phyloP scores from a whole-genome alignment of 495 filamentous ascomycete species.

The Bombardia bombarda region DNA sequence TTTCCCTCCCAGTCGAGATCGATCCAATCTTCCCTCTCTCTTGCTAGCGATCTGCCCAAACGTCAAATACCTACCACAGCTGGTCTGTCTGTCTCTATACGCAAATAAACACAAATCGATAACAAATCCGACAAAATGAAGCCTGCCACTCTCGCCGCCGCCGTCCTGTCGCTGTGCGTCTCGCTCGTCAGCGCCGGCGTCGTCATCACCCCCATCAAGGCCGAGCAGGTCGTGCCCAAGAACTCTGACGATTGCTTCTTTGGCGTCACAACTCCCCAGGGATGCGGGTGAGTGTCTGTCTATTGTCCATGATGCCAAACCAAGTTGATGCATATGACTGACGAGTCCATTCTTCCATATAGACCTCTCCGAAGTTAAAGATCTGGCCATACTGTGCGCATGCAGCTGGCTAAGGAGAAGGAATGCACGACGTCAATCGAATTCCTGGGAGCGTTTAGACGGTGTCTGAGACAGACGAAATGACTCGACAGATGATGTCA shows the following conservation, averaged over 20 bases:
- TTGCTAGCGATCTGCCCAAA: too few relatives aligned
- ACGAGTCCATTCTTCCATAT: background rate
- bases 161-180: slow-evolving; percentile 27
- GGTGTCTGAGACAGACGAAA: too few relatives aligned
- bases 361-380: background rate
- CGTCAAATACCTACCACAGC: too few relatives aligned
- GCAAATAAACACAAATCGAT: background rate
- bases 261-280: slow-evolving; percentile 38
- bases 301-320: background rate
- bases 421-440: too few relatives aligned
- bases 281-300: slow-evolving; percentile 34
- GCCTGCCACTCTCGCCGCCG: slow-evolving; percentile 24
- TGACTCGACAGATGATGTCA: too few relatives aligned
- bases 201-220: slow-evolving; percentile 36
- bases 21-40: too few relatives aligned
- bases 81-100: too few relatives aligned
- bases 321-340: too few relatives aligned
- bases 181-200: slow-evolving; percentile 39
- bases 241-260: slow-evolving; percentile 38
- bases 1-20: too few relatives aligned
- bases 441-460: too few relatives aligned
- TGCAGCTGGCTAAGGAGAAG: too few relatives aligned
- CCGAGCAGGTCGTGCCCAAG: slow-evolving; percentile 35
- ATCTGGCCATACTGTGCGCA: too few relatives aligned
- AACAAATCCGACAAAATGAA: slow-evolving; percentile 23